Conservation (phyloP, 345 rosid species). For the Reutealis trisperma region DNA sequence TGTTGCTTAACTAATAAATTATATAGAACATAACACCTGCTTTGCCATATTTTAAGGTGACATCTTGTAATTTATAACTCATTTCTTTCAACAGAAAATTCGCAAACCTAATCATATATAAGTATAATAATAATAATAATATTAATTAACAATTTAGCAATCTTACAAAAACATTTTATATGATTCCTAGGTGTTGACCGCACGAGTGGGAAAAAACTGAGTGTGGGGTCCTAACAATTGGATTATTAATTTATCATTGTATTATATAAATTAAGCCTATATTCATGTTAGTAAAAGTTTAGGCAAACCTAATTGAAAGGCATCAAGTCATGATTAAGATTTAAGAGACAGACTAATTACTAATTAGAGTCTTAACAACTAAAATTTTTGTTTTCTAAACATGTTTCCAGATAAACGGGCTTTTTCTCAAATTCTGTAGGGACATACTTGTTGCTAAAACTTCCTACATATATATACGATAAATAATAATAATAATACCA, state of each 20-base stretch:
- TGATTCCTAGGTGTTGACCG: constrained; percentile 44
- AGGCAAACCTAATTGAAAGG: constrained; percentile 22
- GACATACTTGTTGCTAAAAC: constrained; percentile 41
- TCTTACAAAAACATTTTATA: not conserved
- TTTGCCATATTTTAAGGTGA: constrained; percentile 43
- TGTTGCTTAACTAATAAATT: constrained; percentile 1
- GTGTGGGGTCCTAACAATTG: constrained; percentile 16
- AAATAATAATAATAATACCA: not conserved
- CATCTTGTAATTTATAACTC: constrained; percentile 33
- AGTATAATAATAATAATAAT: too few species aligned
- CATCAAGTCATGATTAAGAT: constrained; percentile 18
- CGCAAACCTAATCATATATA: not conserved
- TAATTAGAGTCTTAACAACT: constrained; percentile 7
- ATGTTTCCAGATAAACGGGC: constrained; percentile 31
- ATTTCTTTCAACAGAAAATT: constrained; percentile 19
- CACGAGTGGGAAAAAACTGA: constrained; percentile 45
- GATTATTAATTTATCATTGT: too few species aligned
- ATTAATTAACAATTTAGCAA: not conserved
- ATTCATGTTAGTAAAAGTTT: constrained; percentile 31
- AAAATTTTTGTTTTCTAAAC: constrained; percentile 15
- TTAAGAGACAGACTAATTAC: not conserved
- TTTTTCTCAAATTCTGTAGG: constrained; percentile 45
- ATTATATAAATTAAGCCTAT: too few species aligned
- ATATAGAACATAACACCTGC: not conserved
- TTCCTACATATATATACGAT: constrained; percentile 29